Conservation (phyloP, 257 asterid species). For the Knoxia roxburghii region DNA sequence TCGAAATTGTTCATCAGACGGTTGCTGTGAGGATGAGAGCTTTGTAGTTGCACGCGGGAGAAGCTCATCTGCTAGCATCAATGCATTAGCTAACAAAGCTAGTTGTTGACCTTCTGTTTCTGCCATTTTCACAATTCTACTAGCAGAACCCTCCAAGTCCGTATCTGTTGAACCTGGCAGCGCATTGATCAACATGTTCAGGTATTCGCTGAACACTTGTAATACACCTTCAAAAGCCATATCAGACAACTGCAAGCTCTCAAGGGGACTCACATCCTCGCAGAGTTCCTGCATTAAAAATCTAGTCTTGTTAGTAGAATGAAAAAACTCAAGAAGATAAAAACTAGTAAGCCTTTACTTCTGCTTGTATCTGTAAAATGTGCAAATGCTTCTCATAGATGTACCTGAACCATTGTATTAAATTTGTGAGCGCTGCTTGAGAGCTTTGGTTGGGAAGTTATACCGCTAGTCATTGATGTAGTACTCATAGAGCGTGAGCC, state of each 20-base stretch:
- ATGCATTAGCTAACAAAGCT: conserved; percentile 71
- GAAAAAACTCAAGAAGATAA: background rate
- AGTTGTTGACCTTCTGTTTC: conserved; percentile 65
- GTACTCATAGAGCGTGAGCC: conserved; percentile 59
- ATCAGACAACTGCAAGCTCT: conserved; percentile 58
- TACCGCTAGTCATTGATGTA: conserved; percentile 28
- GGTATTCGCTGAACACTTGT: conserved; percentile 56
- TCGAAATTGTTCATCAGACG: conserved; percentile 38
- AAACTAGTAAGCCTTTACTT: background rate
- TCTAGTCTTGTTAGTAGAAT: background rate
- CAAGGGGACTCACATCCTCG: conserved; percentile 82
- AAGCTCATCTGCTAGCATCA: conserved; percentile 69
- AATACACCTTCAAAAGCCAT: conserved; percentile 69
- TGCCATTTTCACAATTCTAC: conserved; percentile 65
- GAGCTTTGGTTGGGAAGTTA: conserved; percentile 61
- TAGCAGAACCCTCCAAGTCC: conserved; percentile 61
- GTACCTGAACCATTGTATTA: conserved; percentile 84
- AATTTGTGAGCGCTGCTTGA: conserved; percentile 75
- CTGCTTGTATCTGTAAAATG: background rate
- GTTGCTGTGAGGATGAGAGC: conserved; percentile 32
- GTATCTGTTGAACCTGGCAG: conserved; percentile 73
- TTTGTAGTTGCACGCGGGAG: conserved; percentile 72
- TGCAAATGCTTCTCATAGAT: background rate
- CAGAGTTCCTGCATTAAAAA: conserved; percentile 57
- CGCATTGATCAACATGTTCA: conserved; percentile 62